Evolutionary conservation across 768 basidiomycete species (phyloP).

Genomic region (Boletus fagicola): DNA sequence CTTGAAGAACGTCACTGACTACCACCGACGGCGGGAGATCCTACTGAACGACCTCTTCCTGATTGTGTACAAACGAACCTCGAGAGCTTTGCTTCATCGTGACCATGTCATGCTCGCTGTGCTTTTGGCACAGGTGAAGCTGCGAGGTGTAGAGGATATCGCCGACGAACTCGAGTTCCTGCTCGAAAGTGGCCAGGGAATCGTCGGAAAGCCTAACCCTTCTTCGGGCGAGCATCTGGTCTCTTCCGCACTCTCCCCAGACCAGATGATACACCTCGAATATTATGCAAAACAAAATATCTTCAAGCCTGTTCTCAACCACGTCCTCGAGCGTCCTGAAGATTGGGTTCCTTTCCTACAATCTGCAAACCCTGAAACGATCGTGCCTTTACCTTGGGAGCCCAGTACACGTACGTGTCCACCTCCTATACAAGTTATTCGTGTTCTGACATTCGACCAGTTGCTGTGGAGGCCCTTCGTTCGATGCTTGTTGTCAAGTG

Average conservation of each 20-base stretch:
- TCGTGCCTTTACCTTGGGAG: conserved; percentile 79
- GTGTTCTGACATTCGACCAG: conserved; percentile 38
- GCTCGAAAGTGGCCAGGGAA: conserved; percentile 81
- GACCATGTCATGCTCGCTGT: conserved; percentile 92
- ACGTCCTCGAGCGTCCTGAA: conserved; percentile 58
- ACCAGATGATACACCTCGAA: conserved; percentile 68
- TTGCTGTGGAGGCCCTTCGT: conserved; percentile 71
- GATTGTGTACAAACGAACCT: conserved; percentile 82
- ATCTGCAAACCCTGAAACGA: conserved; percentile 61
- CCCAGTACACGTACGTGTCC: conserved; percentile 65
- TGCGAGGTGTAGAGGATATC: conserved; percentile 77
- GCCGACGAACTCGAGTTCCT: conserved; percentile 86
- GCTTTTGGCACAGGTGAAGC: conserved; percentile 84
- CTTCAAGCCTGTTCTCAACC: conserved; percentile 73
- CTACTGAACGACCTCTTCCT: conserved; percentile 88
- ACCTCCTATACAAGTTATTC: background rate
- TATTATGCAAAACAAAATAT: conserved; percentile 67
- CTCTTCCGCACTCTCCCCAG: conserved; percentile 53
- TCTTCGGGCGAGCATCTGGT: conserved; percentile 38
- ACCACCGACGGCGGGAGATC: conserved; percentile 70
- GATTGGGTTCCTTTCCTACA: conserved; percentile 74
- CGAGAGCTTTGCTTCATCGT: conserved; percentile 82
- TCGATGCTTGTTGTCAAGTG: conserved; percentile 81
- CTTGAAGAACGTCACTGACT: conserved; percentile 73
- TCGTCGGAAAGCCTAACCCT: conserved; percentile 38